Conservation (phyloP, 1,284 basidiomycete species). For the Retiboletus flavoniger region DNA sequence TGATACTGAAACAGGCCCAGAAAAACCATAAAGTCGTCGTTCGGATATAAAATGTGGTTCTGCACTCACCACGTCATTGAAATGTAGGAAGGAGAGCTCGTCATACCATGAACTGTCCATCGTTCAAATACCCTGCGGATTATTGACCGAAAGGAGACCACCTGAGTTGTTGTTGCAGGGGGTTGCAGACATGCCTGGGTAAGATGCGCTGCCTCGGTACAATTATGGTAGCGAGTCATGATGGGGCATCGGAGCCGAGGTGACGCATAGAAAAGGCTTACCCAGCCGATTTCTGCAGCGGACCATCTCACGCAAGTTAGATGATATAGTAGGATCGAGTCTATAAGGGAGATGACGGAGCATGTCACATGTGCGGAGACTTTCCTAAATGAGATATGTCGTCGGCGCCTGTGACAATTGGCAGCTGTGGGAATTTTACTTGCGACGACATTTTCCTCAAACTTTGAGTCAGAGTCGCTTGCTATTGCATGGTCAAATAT, state of each 20-base stretch:
- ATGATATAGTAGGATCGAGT: background rate
- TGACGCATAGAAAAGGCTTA: background rate
- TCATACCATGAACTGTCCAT: conserved; percentile 3
- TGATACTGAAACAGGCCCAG: conserved; percentile 4
- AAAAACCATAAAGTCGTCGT: background rate
- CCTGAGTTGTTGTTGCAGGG: background rate
- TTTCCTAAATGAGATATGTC: conserved; percentile 26
- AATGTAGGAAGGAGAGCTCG: conserved; percentile 8
- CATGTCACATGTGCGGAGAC: conserved; percentile 8
- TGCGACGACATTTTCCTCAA: background rate
- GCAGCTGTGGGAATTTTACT: conserved; percentile 15
- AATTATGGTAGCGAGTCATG: background rate
- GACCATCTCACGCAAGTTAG: background rate
- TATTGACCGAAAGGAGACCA: background rate
- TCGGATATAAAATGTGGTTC: background rate
- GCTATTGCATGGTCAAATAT: background rate
- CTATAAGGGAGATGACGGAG: background rate
- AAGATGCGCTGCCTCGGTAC: background rate
- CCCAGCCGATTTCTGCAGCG: background rate
- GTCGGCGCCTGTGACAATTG: conserved; percentile 10
- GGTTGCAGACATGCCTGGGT: background rate
- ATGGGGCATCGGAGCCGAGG: background rate
- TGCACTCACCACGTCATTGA: conserved; percentile 17
- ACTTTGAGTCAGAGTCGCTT: background rate
- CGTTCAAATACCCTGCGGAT: background rate